Percentiles rank a stretch among this genome's conserved stretches.
These are phyloP conservation scores for Cyclanthera cordifolia DNA, from an alignment of 306 rosid genomes.

Conservation along the genomic window DNA sequence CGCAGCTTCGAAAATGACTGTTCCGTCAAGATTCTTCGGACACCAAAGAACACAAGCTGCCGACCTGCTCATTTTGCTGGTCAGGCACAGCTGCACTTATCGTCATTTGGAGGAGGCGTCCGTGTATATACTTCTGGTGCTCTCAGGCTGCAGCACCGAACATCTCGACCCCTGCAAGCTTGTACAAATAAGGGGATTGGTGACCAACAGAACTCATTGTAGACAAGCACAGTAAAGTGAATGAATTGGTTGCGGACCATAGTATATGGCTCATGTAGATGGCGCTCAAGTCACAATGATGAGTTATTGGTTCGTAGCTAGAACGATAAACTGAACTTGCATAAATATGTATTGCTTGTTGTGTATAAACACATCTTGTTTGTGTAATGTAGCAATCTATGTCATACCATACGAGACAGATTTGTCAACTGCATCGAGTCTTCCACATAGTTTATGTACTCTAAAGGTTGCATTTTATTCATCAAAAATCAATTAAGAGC, in stretches of 20 bases:
- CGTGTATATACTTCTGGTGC: conserved; percentile 58
- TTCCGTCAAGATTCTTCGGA: conserved; percentile 27
- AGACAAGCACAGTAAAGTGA: neutral
- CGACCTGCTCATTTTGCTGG: conserved; percentile 29
- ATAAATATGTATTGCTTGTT: neutral
- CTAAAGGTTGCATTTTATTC: neutral
- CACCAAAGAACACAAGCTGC: conserved; percentile 53
- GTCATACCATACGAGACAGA: neutral
- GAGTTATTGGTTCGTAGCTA: conserved; percentile 16
- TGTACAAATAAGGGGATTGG: conserved; percentile 16
- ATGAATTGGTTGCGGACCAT: conserved; percentile 4
- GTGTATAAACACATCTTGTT: conserved; percentile 1
- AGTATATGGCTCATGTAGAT: conserved; percentile 47
- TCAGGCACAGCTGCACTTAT: conserved; percentile 32
- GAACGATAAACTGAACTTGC: conserved; percentile 10
- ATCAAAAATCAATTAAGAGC: neutral
- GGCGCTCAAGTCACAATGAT: conserved; percentile 84
- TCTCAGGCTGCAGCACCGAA: conserved; percentile 38
- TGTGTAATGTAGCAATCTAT: neutral
- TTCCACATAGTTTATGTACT: neutral
- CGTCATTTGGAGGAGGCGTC: conserved; percentile 60
- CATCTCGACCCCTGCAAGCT: conserved; percentile 26
- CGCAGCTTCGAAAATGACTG: conserved; percentile 60
- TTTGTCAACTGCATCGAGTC: neutral
- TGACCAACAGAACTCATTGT: conserved; percentile 13